Base-by-base conservation (phyloP, 495 filamentous ascomycete species). In the Xylaria venustula region DNA sequence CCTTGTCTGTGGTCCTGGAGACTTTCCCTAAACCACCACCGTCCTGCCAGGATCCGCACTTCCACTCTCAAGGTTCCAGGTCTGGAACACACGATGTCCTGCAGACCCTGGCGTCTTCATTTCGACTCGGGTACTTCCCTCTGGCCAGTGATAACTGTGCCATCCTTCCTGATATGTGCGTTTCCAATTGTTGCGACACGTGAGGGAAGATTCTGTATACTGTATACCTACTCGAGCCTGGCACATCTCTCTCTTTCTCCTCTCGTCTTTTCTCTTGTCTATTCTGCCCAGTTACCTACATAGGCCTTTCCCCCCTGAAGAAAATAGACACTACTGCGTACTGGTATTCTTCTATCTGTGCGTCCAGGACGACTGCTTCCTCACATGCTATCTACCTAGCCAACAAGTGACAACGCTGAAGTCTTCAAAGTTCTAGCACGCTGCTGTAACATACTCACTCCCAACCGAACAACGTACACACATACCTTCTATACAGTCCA, bases 41-140 rank as follows among this genome's bases (percentile, higher is more conserved):
- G 30, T 47, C 54, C 30, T 49, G 54, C 42, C 22, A 15, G 54
- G 42, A 28, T 48, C 54, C 54, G 42, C 54, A 37, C 44, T 20
- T 56, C 53, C 17, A 45, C 23, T 17, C 30, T 36, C 5, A 34
- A 34, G 30, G 5, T 34, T 34, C 11, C 5, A 36, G 54, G 54
- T 32, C 54, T 58, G 54, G 54, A 58, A 58, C 54, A 48, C 54
- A 26, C 54, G 15, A 49, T 49, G 54, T 58, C 54, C 54, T 58
- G 54, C 54, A 28, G 42, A 58, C 54, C 54, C 54, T 40, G 30
- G 54, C 54, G 20, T 36, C 42, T 58, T 58, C 45, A 49, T 58
- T 58, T 58, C 54, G 19, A 58, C 48, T 47, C 45, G 54, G 54
- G 42, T 37, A 36, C 54, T 32, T 47, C 14, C 5, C 14, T n/a